Percentiles rank a stretch among this genome's conserved stretches.
phyloP scores from a whole-genome alignment of 1,139 yeast species.

The Sugiyamaella paludigena region DNA sequence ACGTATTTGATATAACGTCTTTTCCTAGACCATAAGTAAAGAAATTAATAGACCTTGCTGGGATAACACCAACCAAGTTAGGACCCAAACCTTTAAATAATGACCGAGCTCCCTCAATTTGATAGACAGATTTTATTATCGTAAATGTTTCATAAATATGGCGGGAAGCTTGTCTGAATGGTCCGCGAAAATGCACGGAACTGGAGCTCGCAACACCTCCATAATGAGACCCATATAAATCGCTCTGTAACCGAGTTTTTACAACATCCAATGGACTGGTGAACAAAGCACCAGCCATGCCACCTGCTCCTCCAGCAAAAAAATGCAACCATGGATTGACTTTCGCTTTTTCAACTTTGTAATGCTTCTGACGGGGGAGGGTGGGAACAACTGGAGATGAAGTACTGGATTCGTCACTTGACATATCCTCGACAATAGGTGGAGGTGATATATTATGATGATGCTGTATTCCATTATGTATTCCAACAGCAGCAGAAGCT shows the following conservation, averaged over 20 bases:
- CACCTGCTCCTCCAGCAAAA: conserved; percentile 98
- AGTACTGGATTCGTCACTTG: conserved; percentile 23
- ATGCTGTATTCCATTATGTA: not conserved
- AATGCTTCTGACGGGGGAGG: conserved; percentile 19
- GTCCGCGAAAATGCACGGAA: conserved; percentile 20
- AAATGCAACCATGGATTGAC: conserved; percentile 92
- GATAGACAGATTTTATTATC: conserved; percentile 67
- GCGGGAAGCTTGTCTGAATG: conserved; percentile 48
- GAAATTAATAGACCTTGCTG: conserved; percentile 95
- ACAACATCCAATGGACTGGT: conserved; percentile 97
- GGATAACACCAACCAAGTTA: conserved; percentile 95
- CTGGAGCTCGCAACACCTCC: conserved; percentile 33
- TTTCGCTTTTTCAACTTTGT: conserved; percentile 25
- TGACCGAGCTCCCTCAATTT: conserved; percentile 77
- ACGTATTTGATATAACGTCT: conserved; percentile 59
- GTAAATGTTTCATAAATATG: conserved; percentile 83
- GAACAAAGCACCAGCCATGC: conserved; percentile 93
- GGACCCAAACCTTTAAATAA: conserved; percentile 95
- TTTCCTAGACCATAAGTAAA: conserved; percentile 94
- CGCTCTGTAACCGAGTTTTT: conserved; percentile 91
- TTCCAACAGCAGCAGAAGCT: not conserved
- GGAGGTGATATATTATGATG: conserved; percentile 10
- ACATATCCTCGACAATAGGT: conserved; percentile 25
- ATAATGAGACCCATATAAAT: conserved; percentile 54
- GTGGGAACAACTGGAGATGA: conserved; percentile 27